These are phyloP conservation scores for Yamadazyma diospyri DNA, from an alignment of 1,139 yeast genomes.

Conservation along the genomic window DNA sequence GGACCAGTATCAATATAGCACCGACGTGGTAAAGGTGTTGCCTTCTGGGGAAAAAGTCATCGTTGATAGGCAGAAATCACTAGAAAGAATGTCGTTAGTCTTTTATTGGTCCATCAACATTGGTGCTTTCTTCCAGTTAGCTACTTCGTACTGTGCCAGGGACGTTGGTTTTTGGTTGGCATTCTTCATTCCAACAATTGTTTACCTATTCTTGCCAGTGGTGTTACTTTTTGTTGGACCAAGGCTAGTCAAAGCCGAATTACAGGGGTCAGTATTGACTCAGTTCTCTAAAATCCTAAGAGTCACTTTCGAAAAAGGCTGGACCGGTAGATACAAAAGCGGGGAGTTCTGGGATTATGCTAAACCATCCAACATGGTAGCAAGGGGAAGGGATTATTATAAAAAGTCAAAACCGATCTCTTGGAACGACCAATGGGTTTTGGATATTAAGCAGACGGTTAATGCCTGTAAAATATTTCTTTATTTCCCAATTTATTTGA, in stretches of 20 bases:
- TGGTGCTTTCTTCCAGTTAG: constrained; percentile 75
- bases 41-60: constrained; percentile 66
- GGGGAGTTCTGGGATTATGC: constrained; percentile 54
- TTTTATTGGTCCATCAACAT: constrained; percentile 80
- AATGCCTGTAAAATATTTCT: constrained; percentile 59
- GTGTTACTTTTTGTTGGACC: constrained; percentile 38
- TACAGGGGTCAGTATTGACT: constrained; percentile 48
- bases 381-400: constrained; percentile 36
- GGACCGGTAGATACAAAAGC: constrained; percentile 31
- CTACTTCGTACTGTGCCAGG: constrained; percentile 71
- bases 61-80: constrained; percentile 65
- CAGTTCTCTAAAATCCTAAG: constrained; percentile 39
- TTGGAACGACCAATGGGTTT: constrained; percentile 58
- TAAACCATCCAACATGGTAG: constrained; percentile 46
- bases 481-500: constrained; percentile 60
- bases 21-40: constrained; percentile 55
- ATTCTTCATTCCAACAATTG: constrained; percentile 53
- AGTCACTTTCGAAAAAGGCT: constrained; percentile 37
- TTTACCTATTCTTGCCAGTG: constrained; percentile 48
- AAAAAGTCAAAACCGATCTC: constrained; percentile 29
- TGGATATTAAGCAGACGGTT: constrained; percentile 56
- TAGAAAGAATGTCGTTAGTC: constrained; percentile 71
- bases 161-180: constrained; percentile 78
- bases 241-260: constrained; percentile 34
- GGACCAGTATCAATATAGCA: constrained; percentile 51